Evolutionary conservation across 306 rosid genomes (phyloP).

Genomic region (Pueraria montana): DNA sequence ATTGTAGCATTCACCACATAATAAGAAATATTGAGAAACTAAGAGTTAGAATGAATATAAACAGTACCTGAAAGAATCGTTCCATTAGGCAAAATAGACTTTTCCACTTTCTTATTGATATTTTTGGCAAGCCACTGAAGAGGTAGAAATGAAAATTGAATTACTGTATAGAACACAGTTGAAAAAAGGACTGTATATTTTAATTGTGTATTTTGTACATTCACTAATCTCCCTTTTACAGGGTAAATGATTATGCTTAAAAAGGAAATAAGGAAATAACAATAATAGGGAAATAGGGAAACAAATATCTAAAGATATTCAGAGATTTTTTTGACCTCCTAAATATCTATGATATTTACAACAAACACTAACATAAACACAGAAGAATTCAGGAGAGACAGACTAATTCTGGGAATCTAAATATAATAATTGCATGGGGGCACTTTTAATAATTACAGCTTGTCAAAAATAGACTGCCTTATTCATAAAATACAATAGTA

Average conservation of each 20-base stretch:
- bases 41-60: conserved; percentile 29
- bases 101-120: conserved; percentile 65
- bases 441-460: background rate
- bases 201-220: too few species aligned
- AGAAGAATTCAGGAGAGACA: background rate
- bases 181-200: too few species aligned
- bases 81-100: conserved; percentile 62
- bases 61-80: conserved; percentile 63
- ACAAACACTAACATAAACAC: conserved; percentile 12
- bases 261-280: too few species aligned
- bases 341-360: too few species aligned
- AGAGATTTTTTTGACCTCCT: too few species aligned
- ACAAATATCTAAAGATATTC: too few species aligned
- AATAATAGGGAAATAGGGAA: too few species aligned
- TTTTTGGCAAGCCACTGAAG: conserved; percentile 88
- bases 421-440: background rate
- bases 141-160: conserved; percentile 47
- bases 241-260: too few species aligned
- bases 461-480: background rate
- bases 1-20: conserved; percentile 40
- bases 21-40: conserved; percentile 40
- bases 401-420: background rate
- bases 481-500: background rate
- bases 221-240: too few species aligned
- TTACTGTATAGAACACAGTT: conserved; percentile 18